Base-by-base conservation (phyloP, 2,329 filamentous ascomycete genomes). In the Aureobasidium pullulans region DNA sequence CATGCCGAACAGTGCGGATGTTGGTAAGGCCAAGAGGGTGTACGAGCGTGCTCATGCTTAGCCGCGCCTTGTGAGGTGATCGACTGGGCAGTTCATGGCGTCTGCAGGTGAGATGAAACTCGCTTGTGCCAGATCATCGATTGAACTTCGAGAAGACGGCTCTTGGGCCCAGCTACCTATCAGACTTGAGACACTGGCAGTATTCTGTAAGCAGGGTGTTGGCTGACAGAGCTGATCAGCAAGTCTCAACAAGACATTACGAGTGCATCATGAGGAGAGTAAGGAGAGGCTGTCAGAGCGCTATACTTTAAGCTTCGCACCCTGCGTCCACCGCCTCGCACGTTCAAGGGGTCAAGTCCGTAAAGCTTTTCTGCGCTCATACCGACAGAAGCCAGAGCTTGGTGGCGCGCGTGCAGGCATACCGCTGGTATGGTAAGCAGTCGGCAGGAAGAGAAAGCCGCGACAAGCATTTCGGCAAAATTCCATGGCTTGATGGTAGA, bases 91-190 rank as follows among this genome's bases (percentile, higher is more conserved):
- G 6, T 40, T 34, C 4, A 54, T 54, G 50, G 50, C 39, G 50
- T 43, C 50, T 54, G 50, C 50, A 43, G 50, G 50, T 54, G 29
- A 54, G 50, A 54, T 53, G 37, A 54, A 28, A 11, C 16, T 54
- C 37, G 50, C 37, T 34, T 54, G 39, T 32, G 39, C 23, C 31
- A 19, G 13, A 11, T 16, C 3, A 4, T 10, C 28, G 19, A 11
- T 28, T 15, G n/a, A 46, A 10, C 23, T 29, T 4, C 4, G 6
- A 16, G 46, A 19, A 23, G 2, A 23, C 23, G 3, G 3, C 23
- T 23, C 23, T 4, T 23, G 2, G 2, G 3, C 3, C 23, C 23
- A 23, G 23, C 23, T 23, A 23, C 23, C 23, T 23, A 23, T 23
- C 23, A 2, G 2, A 23, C 23, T 23, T 23, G 23, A 23, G 23